Base-by-base conservation (phyloP, 192 early-diverging fungal species). In the Hyaloraphidium curvatum region DNA sequence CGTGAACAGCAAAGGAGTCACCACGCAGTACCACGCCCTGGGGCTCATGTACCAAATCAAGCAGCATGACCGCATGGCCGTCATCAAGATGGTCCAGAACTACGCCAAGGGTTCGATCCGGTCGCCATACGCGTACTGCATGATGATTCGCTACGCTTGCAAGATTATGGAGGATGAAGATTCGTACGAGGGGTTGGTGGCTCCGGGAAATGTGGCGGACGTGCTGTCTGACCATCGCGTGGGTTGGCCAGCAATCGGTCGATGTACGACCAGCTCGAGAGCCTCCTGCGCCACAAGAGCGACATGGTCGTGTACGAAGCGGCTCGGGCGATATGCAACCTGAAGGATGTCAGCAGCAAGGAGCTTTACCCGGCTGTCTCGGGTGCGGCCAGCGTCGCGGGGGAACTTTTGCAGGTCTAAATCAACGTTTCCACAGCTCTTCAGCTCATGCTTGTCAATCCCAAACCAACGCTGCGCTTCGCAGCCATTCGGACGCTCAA, bases 301-400 rank as follows among this genome's bases (percentile, higher is more conserved):
- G 95, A 98, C 57, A 95, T 98, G 87, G 92, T 98, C 31, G 87
- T 87, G 53, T 79, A 89, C 55, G 95, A 98, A 67, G 91, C 95
- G 14, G 92, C 92, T 39, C 82, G 89, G 39, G 90, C 95, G 2
- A 87, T 94, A 60, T 96, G 92, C 68, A 82, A 88, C 50, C 77
- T 98, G 54, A 70, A 67, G 28, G 80, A 89, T 51, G 86, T 84
- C 3, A 84, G 78, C 11, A 61, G 62, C 39, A 89, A 87, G 65
- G 85, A 93, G 63, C 67, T 98, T 30, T 81, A 86, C 67, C 81
- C 86, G 2, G 92, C 92, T n/a, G 84, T 98, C 26, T 78, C 81
- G 39, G 86, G 79, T 81, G 61, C 53, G 58, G 16, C 14, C n/a
- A 48, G 31, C 25, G 19, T 19, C 22, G 9, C n/a, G 28, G 1